Evolutionary conservation across 805 yeast species (phyloP).

Genomic region (Hanseniaspora singularis): DNA sequence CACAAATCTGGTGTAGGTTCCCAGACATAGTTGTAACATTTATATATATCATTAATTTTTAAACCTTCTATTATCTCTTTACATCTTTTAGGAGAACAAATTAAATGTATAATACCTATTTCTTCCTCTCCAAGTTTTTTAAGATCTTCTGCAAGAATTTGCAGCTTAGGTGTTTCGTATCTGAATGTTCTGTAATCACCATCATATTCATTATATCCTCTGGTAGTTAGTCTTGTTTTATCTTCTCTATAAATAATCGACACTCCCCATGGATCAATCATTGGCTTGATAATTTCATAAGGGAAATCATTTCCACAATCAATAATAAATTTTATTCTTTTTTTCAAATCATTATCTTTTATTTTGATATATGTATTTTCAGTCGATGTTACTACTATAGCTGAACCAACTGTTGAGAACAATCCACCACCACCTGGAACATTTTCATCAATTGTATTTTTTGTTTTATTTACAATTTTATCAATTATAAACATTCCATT

Average conservation of each 20-base stretch:
- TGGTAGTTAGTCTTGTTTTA: constrained; percentile 47
- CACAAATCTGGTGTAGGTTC: constrained; percentile 83
- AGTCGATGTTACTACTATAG: constrained; percentile 9
- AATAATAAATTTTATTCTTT: constrained; percentile 50
- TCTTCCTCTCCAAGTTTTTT: constrained; percentile 17
- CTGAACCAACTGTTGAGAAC: constrained; percentile 63
- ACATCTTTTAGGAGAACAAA: constrained; percentile 61
- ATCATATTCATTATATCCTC: constrained; percentile 69
- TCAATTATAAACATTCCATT: constrained; percentile 87
- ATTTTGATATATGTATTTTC: neutral
- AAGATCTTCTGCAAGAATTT: constrained; percentile 44
- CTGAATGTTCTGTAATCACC: constrained; percentile 50
- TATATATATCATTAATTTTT: constrained; percentile 3
- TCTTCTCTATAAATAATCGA: constrained; percentile 47
- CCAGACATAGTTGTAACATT: constrained; percentile 45
- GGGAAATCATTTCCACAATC: constrained; percentile 81
- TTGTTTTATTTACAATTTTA: constrained; percentile 45
- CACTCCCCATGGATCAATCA: constrained; percentile 49
- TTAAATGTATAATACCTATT: constrained; percentile 46
- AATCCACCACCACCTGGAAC: constrained; percentile 88
- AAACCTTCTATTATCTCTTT: constrained; percentile 34
- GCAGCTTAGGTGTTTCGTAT: constrained; percentile 50
- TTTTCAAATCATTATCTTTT: constrained; percentile 33
- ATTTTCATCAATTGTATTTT: constrained; percentile 31
- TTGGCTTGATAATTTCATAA: constrained; percentile 26